Conservation (phyloP, 2,329 filamentous ascomycete species). For the Lasiodiplodia hormozganensis region DNA sequence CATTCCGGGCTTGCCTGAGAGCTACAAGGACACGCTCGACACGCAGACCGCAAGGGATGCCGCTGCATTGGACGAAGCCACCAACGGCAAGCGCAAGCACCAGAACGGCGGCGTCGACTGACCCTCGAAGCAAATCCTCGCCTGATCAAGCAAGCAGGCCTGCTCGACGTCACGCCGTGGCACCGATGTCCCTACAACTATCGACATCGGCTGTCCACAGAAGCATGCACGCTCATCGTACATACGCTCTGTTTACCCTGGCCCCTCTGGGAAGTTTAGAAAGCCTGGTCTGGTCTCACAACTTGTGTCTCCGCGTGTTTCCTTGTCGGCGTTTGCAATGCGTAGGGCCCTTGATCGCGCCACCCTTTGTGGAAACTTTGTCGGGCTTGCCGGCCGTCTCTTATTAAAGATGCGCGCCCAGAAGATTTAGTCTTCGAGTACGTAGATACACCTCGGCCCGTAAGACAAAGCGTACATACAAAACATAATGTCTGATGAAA, state of each 20-base stretch:
- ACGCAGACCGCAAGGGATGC: constrained; percentile 26
- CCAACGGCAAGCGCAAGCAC: constrained; percentile 15
- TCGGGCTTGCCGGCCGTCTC: neutral
- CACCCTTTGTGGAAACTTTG: neutral
- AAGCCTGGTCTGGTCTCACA: neutral
- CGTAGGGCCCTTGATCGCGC: neutral
- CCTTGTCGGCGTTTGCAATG: neutral
- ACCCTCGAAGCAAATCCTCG: neutral
- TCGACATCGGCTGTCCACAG: neutral
- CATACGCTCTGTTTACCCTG: neutral
- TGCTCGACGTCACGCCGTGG: neutral
- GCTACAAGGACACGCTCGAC: constrained; percentile 27
- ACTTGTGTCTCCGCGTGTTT: neutral
- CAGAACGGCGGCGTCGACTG: constrained; percentile 19
- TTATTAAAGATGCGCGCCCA: neutral
- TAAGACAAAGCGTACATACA: neutral
- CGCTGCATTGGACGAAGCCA: constrained; percentile 5
- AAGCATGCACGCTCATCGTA: neutral
- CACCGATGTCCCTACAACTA: neutral
- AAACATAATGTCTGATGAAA: neutral
- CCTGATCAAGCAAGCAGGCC: neutral
- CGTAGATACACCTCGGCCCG: neutral
- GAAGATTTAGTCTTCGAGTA: neutral
- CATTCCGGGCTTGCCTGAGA: constrained; percentile 26
- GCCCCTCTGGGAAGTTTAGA: neutral